Conservation (phyloP, 75 land plant species). For the Ceratopteris richardii region DNA sequence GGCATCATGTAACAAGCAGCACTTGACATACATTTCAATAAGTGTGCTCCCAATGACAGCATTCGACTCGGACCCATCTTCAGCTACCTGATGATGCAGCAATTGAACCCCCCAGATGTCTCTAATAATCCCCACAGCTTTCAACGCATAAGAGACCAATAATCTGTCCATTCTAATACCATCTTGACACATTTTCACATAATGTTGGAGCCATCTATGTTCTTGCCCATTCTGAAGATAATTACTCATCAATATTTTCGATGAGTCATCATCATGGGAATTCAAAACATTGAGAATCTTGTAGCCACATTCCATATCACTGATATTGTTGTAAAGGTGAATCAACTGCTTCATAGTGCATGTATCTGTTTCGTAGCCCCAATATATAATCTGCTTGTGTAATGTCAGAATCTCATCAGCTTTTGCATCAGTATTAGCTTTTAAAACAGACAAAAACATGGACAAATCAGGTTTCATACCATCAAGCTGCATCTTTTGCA, state of each 20-base stretch:
- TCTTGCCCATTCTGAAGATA: background rate
- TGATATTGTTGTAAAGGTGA: background rate
- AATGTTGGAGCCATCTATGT: background rate
- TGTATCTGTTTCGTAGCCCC: background rate
- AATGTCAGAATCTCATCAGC: background rate
- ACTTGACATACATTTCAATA: constrained; percentile 12
- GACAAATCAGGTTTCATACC: constrained; percentile 1
- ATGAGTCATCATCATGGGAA: background rate
- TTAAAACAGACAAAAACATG: constrained; percentile 1
- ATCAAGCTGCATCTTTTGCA: background rate
- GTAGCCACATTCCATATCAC: background rate
- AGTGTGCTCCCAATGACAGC: constrained; percentile 4
- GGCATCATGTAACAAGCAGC: background rate
- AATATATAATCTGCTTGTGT: background rate
- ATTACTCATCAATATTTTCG: background rate
- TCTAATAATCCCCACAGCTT: background rate
- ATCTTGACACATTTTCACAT: background rate
- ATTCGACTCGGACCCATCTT: background rate
- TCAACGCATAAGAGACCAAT: background rate
- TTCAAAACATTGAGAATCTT: background rate
- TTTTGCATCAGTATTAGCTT: background rate
- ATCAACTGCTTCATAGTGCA: background rate
- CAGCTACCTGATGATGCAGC: background rate
- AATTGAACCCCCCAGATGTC: background rate
- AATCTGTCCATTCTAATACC: background rate